Evolutionary conservation across 2,329 filamentous ascomycete species (phyloP).

Genomic region (Elsinoe perseae): DNA sequence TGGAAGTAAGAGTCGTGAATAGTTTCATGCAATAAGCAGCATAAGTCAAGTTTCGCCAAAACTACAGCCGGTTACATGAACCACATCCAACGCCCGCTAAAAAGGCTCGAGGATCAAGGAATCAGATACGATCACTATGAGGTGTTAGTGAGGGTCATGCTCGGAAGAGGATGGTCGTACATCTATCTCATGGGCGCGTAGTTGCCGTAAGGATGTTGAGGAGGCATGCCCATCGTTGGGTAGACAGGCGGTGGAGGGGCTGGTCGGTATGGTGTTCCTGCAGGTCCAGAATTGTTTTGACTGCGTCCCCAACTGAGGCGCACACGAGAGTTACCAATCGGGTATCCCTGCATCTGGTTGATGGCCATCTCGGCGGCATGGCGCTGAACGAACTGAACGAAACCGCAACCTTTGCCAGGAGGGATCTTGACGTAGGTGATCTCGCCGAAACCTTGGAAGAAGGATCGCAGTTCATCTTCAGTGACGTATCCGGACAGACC

Average conservation of each 20-base stretch:
- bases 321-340: constrained; percentile 96
- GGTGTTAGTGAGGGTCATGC: constrained; percentile 16
- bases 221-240: constrained; percentile 58
- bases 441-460: constrained; percentile 99
- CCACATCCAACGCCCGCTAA: constrained; percentile 35
- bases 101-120: constrained; percentile 34
- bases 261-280: constrained; percentile 92
- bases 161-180: not conserved
- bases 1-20: constrained; percentile 14
- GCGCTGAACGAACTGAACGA: constrained; percentile 97
- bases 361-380: constrained; percentile 99
- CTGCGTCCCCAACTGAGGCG: constrained; percentile 95
- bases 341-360: constrained; percentile 99
- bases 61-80: constrained; percentile 22
- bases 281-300: constrained; percentile 96
- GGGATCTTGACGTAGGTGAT: constrained; percentile 99
- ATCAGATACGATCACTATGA: constrained; percentile 30
- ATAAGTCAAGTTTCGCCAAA: constrained; percentile 18
- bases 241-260: constrained; percentile 74
- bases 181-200: constrained; percentile 61
- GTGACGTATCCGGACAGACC: constrained; percentile 96
- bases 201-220: constrained; percentile 55
- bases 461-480: constrained; percentile 97
- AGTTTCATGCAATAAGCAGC: constrained; percentile 19
- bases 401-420: constrained; percentile 96